These are phyloP conservation scores for Cordyceps javanica DNA, from an alignment of 2,329 filamentous ascomycete genomes.

Conservation along the genomic window DNA sequence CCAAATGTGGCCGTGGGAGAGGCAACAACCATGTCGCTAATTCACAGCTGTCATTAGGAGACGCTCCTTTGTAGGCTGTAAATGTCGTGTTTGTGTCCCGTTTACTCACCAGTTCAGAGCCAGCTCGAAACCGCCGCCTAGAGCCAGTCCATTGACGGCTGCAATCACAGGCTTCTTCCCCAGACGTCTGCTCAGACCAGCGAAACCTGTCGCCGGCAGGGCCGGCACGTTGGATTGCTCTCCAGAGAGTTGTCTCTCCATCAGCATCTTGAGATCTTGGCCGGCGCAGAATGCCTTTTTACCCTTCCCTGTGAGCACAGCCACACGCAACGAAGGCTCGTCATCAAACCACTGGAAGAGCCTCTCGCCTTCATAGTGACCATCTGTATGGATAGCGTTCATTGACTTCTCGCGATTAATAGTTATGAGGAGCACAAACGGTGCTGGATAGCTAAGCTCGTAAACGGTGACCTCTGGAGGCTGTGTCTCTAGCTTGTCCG, in stretches of 20 bases:
- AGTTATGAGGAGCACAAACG: slow-evolving; percentile 44
- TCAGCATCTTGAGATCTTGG: slow-evolving; percentile 48
- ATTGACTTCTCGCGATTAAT: slow-evolving; percentile 44
- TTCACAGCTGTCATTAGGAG: neutral
- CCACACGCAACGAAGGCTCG: slow-evolving; percentile 40
- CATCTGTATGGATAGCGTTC: slow-evolving; percentile 38
- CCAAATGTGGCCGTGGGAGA: slow-evolving; percentile 44
- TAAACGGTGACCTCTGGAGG: slow-evolving; percentile 16
- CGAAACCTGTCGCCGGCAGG: slow-evolving; percentile 35
- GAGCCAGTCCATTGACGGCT: slow-evolving; percentile 51
- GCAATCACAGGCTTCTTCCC: slow-evolving; percentile 58
- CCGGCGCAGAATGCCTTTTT: slow-evolving; percentile 48
- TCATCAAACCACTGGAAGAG: slow-evolving; percentile 49
- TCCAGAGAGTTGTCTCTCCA: slow-evolving; percentile 24
- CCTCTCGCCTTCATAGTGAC: slow-evolving; percentile 41
- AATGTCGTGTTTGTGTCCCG: too few relatives aligned
- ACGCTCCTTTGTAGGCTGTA: neutral
- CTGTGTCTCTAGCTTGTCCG: slow-evolving; percentile 12
- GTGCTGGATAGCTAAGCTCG: slow-evolving; percentile 38
- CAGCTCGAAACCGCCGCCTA: slow-evolving; percentile 54
- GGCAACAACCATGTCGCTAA: slow-evolving; percentile 47
- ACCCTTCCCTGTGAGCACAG: slow-evolving; percentile 45
- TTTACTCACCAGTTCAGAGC: slow-evolving; percentile 43
- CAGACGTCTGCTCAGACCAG: slow-evolving; percentile 45
- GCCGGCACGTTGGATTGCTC: slow-evolving; percentile 11